These are phyloP conservation scores for Byssoonygena ceratinophila DNA, from an alignment of 2,329 filamentous ascomycete genomes.

Conservation along the genomic window DNA sequence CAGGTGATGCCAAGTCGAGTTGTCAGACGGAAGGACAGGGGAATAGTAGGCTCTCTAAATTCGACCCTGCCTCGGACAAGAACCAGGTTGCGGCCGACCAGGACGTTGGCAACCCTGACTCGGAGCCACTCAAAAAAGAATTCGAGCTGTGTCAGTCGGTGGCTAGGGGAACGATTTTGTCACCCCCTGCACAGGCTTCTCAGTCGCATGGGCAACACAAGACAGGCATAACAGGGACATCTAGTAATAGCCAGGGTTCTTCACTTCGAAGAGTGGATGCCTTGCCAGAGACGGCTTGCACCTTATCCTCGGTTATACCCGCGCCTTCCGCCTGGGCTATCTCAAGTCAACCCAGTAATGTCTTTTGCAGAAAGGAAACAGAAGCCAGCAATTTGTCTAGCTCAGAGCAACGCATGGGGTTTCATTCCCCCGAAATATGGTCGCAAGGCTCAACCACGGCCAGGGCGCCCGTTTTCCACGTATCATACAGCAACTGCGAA, in stretches of 20 bases:
- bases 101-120: not conserved
- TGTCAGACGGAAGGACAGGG: constrained; percentile 1
- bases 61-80: not conserved
- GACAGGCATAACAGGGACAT: not conserved
- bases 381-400: not conserved
- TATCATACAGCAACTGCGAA: constrained; percentile 6
- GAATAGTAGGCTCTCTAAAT: not conserved
- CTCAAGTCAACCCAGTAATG: not conserved
- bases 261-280: not conserved
- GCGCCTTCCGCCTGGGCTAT: not conserved
- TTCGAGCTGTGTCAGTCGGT: not conserved
- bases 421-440: not conserved
- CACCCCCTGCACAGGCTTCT: not conserved
- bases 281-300: not conserved
- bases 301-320: not conserved
- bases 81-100: not conserved
- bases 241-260: not conserved
- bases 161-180: not conserved
- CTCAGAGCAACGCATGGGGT: not conserved
- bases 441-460: not conserved
- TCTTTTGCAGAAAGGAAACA: not conserved
- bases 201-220: not conserved
- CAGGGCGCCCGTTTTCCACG: not conserved
- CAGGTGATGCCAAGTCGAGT: not conserved
- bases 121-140: not conserved